Percentiles rank a stretch among this genome's conserved stretches.
These are phyloP conservation scores for Trichoderma atroviride DNA, from an alignment of 2,329 filamentous ascomycete species.

Conservation along the genomic window DNA sequence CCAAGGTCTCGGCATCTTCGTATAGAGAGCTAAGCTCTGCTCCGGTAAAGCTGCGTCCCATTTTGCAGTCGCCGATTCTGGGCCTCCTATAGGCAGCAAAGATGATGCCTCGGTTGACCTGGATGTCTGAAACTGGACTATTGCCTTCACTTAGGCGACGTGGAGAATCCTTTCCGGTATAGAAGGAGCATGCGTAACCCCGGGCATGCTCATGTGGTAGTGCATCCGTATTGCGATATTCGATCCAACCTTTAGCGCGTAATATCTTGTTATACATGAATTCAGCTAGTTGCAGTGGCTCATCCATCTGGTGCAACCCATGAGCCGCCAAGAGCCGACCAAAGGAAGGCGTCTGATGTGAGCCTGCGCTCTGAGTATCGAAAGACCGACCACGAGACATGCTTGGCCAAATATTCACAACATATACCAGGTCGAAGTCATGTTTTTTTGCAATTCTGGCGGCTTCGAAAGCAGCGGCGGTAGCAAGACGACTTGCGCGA, in stretches of 20 bases:
- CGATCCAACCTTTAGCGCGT: slow-evolving; percentile 54
- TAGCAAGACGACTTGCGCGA: slow-evolving; percentile 47
- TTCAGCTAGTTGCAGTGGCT: slow-evolving; percentile 56
- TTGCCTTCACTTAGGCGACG: slow-evolving; percentile 33
- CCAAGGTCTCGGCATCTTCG: slow-evolving; percentile 54
- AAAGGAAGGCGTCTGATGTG: slow-evolving; percentile 39
- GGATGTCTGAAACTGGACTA: slow-evolving; percentile 34
- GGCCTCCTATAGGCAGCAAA: slow-evolving; percentile 60
- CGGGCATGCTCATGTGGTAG: slow-evolving; percentile 50
- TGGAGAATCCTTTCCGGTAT: slow-evolving; percentile 46
- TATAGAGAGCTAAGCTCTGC: slow-evolving; percentile 51
- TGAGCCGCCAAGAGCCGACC: slow-evolving; percentile 59
- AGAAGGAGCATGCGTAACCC: slow-evolving; percentile 58
- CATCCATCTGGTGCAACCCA: slow-evolving; percentile 53
- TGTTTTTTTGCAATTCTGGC: slow-evolving; percentile 59
- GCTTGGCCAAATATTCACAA: slow-evolving; percentile 60
- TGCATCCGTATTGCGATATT: slow-evolving; percentile 51
- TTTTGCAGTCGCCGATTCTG: slow-evolving; percentile 41
- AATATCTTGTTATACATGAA: slow-evolving; percentile 55
- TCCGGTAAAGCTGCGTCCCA: slow-evolving; percentile 40
- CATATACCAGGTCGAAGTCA: slow-evolving; percentile 61
- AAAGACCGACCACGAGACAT: slow-evolving; percentile 27
- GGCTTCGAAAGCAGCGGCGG: slow-evolving; percentile 56
- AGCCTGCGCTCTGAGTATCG: slow-evolving; percentile 23
- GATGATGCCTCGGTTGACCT: slow-evolving; percentile 55